These are phyloP conservation scores for Cordyceps tenuipes DNA, from an alignment of 2,329 filamentous ascomycete species.

Conservation along the genomic window DNA sequence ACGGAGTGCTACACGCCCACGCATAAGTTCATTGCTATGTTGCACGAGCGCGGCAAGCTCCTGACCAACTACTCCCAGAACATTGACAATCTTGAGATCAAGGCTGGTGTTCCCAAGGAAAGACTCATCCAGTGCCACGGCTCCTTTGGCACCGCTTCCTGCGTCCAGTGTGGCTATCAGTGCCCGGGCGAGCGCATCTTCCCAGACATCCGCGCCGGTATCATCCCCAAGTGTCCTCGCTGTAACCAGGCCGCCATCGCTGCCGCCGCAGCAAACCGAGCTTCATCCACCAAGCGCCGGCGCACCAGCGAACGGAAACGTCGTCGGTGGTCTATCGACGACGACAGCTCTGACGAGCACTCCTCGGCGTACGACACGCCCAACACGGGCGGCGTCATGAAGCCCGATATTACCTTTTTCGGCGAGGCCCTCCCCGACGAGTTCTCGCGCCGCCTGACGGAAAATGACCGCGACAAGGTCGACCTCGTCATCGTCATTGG, in stretches of 20 bases:
- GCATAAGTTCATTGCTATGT: conserved; percentile 83
- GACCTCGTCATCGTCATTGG: conserved; percentile 95
- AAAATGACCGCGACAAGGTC: conserved; percentile 68
- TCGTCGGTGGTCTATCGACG: conserved; percentile 26
- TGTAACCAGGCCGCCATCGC: conserved; percentile 51
- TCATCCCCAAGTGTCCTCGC: conserved; percentile 66
- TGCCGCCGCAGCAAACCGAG: conserved; percentile 28
- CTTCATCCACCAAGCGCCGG: conserved; percentile 27
- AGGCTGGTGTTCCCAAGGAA: conserved; percentile 70
- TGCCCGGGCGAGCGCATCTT: conserved; percentile 73
- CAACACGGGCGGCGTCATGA: conserved; percentile 68
- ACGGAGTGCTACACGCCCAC: conserved; percentile 80
- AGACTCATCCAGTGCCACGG: conserved; percentile 95
- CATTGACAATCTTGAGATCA: conserved; percentile 89
- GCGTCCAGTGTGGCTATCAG: conserved; percentile 69
- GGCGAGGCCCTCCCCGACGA: conserved; percentile 79
- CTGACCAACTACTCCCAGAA: conserved; percentile 98
- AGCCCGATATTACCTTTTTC: conserved; percentile 97
- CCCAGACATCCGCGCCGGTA: conserved; percentile 65
- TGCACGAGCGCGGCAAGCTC: conserved; percentile 81
- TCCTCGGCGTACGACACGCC: conserved; percentile 47
- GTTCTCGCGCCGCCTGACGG: conserved; percentile 74
- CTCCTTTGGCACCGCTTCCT: conserved; percentile 87
- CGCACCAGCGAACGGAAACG: conserved; percentile 27
- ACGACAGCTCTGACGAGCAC: conserved; percentile 27